These are phyloP conservation scores for Yamadazyma songkhlaensis DNA, from an alignment of 1,139 yeast genomes.

Conservation along the genomic window DNA sequence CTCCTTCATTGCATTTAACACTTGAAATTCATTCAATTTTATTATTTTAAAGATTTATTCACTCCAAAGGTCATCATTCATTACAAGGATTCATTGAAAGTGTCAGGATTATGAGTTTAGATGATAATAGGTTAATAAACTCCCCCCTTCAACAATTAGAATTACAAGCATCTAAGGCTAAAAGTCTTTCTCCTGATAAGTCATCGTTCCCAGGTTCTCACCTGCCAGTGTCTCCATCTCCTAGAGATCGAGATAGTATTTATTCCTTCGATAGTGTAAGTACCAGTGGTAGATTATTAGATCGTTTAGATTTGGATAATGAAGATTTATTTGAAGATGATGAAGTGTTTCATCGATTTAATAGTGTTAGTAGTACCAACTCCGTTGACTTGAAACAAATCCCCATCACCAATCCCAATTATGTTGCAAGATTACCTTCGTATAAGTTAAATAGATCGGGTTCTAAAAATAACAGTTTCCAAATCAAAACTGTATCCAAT, in stretches of 20 bases:
- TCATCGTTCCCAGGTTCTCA: background rate
- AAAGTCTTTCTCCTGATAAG: slow-evolving; percentile 3
- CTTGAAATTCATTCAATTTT: no score
- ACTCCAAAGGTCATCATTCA: no score
- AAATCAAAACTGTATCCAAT: slow-evolving; percentile 7
- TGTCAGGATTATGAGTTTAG: background rate
- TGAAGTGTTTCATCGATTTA: slow-evolving; percentile 4
- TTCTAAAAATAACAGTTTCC: slow-evolving; percentile 1
- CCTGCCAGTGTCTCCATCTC: slow-evolving; percentile 2
- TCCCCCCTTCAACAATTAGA: slow-evolving; percentile 24
- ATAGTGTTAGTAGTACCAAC: slow-evolving; percentile 7
- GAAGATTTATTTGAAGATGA: slow-evolving; percentile 19
- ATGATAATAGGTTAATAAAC: slow-evolving; percentile 9
- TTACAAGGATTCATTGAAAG: no score
- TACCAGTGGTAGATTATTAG: slow-evolving; percentile 42
- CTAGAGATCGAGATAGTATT: slow-evolving; percentile 29
- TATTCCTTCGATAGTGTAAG: slow-evolving; percentile 47
- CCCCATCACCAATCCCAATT: slow-evolving; percentile 5
- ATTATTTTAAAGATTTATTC: no score
- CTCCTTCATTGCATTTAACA: no score
- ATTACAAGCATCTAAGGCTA: slow-evolving; percentile 14
- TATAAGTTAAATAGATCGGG: slow-evolving; percentile 1
- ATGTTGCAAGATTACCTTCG: slow-evolving; percentile 4
- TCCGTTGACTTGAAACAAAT: slow-evolving; percentile 5
- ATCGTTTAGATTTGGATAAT: slow-evolving; percentile 34